Conservation (phyloP, 2,329 filamentous ascomycete genomes). For the Botrytis byssoidea region DNA sequence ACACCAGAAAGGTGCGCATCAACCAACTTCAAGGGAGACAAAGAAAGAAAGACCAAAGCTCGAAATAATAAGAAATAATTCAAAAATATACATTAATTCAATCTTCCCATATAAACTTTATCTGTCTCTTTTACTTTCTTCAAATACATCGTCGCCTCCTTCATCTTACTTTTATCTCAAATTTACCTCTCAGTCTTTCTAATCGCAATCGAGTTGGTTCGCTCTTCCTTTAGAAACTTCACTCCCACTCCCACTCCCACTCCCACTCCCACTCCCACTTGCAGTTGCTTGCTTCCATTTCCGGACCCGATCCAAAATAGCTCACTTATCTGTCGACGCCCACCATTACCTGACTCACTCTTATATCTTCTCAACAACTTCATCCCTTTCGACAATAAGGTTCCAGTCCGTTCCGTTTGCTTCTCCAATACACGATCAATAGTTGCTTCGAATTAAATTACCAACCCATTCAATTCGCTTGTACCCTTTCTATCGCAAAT, state of each 20-base stretch:
- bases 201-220: background rate
- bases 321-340: constrained; percentile 13
- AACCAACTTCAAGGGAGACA: background rate
- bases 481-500: constrained; percentile 39
- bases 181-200: background rate
- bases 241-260: too few species aligned
- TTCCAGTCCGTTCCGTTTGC: constrained; percentile 24
- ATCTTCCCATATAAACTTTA: background rate
- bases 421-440: constrained; percentile 28
- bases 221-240: background rate
- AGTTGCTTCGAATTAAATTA: constrained; percentile 30
- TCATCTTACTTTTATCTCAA: background rate
- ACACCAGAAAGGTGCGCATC: background rate
- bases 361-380: constrained; percentile 31
- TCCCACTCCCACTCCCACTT: background rate
- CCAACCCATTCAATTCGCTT: constrained; percentile 31
- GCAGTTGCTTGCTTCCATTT: background rate
- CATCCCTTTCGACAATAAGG: constrained; percentile 32
- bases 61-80: background rate
- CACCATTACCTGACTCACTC: constrained; percentile 26
- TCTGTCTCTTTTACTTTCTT: constrained; percentile 5
- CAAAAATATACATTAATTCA: background rate
- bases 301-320: constrained; percentile 18
- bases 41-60: background rate
- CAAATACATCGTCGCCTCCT: background rate